Conservation (phyloP, 495 filamentous ascomycete genomes). For the Acidiella bohemica region DNA sequence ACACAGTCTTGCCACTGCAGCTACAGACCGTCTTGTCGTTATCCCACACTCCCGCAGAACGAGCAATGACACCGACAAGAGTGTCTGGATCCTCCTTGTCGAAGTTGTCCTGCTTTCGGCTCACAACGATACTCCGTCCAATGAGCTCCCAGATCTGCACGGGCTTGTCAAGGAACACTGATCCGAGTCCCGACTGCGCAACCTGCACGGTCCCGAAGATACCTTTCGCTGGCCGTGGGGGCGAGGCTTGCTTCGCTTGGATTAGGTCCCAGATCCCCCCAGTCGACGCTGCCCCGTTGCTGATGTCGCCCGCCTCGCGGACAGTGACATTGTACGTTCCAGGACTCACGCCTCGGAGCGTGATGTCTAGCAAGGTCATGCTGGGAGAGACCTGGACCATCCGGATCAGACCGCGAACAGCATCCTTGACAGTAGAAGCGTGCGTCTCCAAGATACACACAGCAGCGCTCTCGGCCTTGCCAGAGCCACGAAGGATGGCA, state of each 20-base stretch:
- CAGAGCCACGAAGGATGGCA: constrained; percentile 85
- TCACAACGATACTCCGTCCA: constrained; percentile 72
- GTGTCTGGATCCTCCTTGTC: constrained; percentile 64
- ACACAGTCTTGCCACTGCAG: constrained; percentile 93
- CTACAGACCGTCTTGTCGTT: constrained; percentile 95
- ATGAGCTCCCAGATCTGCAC: constrained; percentile 93
- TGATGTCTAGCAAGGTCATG: constrained; percentile 75
- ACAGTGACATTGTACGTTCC: constrained; percentile 75
- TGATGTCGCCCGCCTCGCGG: constrained; percentile 79
- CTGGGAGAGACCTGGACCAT: constrained; percentile 35
- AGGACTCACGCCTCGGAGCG: constrained; percentile 66
- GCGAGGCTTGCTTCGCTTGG: constrained; percentile 36
- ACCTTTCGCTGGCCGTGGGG: constrained; percentile 42
- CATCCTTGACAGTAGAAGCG: constrained; percentile 22
- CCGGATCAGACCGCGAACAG: constrained; percentile 30
- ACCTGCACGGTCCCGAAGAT: constrained; percentile 63
- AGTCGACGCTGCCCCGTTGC: constrained; percentile 62
- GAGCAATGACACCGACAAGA: constrained; percentile 79
- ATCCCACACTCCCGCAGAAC: constrained; percentile 93
- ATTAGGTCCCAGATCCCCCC: constrained; percentile 66
- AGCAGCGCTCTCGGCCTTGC: constrained; percentile 77
- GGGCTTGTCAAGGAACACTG: constrained; percentile 62
- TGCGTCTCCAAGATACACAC: constrained; percentile 96
- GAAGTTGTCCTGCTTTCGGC: constrained; percentile 40
- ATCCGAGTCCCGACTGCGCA: constrained; percentile 51